These are phyloP conservation scores for Lycium barbarum DNA, from an alignment of 257 asterid species.

Conservation along the genomic window DNA sequence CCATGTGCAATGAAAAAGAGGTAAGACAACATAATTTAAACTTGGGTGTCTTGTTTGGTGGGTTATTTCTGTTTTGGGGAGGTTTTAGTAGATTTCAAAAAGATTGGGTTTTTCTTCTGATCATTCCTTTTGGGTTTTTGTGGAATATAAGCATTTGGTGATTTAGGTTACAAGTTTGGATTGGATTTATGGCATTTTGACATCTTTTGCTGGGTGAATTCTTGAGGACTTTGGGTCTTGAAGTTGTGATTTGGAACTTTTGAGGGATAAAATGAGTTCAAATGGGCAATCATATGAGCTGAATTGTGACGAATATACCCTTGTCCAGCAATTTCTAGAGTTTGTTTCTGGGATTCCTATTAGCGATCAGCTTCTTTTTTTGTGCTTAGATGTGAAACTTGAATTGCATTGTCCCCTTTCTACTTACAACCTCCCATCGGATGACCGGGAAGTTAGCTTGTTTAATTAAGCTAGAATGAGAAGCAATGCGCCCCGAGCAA, in stretches of 20 bases:
- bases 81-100: conserved; percentile 18
- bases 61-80: not conserved
- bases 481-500: conserved; percentile 71
- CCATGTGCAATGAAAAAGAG: conserved; percentile 97
- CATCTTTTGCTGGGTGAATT: not conserved
- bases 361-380: conserved; percentile 80
- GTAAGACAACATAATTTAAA: conserved; percentile 39
- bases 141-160: not conserved
- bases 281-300: conserved; percentile 76
- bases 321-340: conserved; percentile 70
- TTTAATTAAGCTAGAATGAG: conserved; percentile 88
- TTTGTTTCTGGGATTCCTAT: conserved; percentile 62
- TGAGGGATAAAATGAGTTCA: conserved; percentile 52
- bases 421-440: conserved; percentile 73
- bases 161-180: conserved; percentile 20
- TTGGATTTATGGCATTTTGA: conserved; percentile 10
- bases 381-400: conserved; percentile 86
- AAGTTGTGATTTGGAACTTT: conserved; percentile 18
- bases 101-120: conserved; percentile 17
- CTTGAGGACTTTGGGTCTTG: conserved; percentile 16
- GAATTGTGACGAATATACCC: conserved; percentile 68
- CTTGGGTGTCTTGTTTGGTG: not conserved
- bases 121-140: conserved; percentile 24
- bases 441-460: conserved; percentile 73
- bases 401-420: conserved; percentile 78